These are phyloP conservation scores for Westerdykella sp. DNA, from an alignment of 2,329 filamentous ascomycete species.

Conservation along the genomic window DNA sequence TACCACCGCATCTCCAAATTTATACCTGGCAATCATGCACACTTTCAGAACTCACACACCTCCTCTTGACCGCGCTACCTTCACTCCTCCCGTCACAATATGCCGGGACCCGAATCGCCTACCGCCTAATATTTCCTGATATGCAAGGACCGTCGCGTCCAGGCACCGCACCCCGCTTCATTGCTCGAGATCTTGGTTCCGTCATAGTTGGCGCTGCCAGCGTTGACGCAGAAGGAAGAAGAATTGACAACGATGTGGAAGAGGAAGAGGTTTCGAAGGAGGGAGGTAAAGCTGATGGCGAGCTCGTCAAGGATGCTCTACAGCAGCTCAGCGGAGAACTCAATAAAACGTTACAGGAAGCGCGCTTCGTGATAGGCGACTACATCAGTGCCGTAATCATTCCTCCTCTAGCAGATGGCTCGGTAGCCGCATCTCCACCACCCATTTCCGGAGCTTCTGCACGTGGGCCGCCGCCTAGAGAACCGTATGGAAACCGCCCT, in stretches of 20 bases:
- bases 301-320: conserved; percentile 24
- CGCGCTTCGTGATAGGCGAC: conserved; percentile 81
- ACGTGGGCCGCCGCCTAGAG: conserved; percentile 23
- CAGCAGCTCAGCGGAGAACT: conserved; percentile 53
- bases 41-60: conserved; percentile 71
- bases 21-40: conserved; percentile 84
- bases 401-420: conserved; percentile 67
- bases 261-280: conserved; percentile 11
- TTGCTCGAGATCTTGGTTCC: conserved; percentile 75
- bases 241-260: conserved; percentile 17
- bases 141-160: conserved; percentile 44
- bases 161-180: conserved; percentile 55
- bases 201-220: conserved; percentile 58
- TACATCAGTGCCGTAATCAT: conserved; percentile 78
- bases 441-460: conserved; percentile 33
- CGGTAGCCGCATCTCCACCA: conserved; percentile 58
- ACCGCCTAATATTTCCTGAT: conserved; percentile 80
- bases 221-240: conserved; percentile 4
- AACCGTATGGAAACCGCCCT: conserved; percentile 18
- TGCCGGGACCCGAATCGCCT: conserved; percentile 78
- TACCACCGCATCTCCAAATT: conserved; percentile 64
- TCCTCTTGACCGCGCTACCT: conserved; percentile 65
- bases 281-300: conserved; percentile 6
- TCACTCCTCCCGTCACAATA: conserved; percentile 64
- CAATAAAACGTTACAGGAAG: conserved; percentile 68